Evolutionary conservation across 257 asterid species (phyloP), one percentile per base, ranked within the genome.

Genomic region (Rhazya stricta): DNA sequence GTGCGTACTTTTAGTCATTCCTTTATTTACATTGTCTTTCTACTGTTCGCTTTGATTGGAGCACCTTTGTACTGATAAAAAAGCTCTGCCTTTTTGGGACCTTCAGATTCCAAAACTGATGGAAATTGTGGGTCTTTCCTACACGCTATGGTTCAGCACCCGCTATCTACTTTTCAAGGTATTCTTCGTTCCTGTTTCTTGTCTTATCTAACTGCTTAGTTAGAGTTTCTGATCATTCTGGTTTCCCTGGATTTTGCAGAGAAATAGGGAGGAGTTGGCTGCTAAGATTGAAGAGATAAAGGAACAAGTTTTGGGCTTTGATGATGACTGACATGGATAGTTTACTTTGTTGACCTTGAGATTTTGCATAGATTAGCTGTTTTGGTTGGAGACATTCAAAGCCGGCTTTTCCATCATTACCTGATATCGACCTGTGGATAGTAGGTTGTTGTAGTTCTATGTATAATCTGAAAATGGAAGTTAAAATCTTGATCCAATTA

Each of bases 131-230:
- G 98, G 98, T 69, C 90, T 93, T 66, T 90, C 90, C 81, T 93
- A 91, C 86, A 76, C 91, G 1, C 7, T 90, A 75, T 91, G 97
- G 98, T 93, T 91, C 86, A 85, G 74, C 79, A 76, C 85, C 45
- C 96, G 97, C 48, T 93, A 85, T 77, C 84, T 93, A 8, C 77
- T 93, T 48, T 88, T 93, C 82, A 88, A 93, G 97, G 98, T 91
- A 69, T 30, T 78, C 71, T 19, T 43, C 13, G 21, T 43, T 68
- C 70, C 32, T 32, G 9, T 60, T 13, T 56, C n/a, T 41, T 21
- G 2, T 10, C 12, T 4, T 29, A 13, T 9, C 4, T 7, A 6
- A 34, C 48, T 71, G 36, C 48, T 3, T 27, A 27, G 21, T 34
- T 37, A 15, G 29, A 16, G 32, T 9, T 45, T 43, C 23, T 25